A percentile compares a stretch with the other conserved stretches of the same genome.
Conservation (phyloP, 2,329 filamentous ascomycete genomes). For the Venturia aucupariae region DNA sequence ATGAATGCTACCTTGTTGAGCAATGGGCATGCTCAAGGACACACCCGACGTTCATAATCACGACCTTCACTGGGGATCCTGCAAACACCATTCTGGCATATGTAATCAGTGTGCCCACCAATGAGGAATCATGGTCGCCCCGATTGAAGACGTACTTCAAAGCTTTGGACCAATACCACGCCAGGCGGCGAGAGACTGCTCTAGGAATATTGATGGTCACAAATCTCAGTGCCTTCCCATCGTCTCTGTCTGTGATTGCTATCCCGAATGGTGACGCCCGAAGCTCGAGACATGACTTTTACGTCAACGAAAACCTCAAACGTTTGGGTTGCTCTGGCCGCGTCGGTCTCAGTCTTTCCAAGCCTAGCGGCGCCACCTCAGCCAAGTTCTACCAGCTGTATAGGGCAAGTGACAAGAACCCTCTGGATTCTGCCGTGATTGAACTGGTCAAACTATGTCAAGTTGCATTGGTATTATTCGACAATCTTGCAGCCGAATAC, state of each 20-base stretch:
- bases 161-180: slow-evolving; percentile 76
- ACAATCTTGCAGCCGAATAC: slow-evolving; percentile 77
- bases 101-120: slow-evolving; percentile 70
- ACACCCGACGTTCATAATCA: slow-evolving; percentile 84
- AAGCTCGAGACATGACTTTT: slow-evolving; percentile 72
- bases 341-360: slow-evolving; percentile 70
- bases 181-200: slow-evolving; percentile 69
- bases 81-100: slow-evolving; percentile 70
- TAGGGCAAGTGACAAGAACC: slow-evolving; percentile 72
- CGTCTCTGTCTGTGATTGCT: slow-evolving; percentile 80
- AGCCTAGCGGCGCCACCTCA: slow-evolving; percentile 70
- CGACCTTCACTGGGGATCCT: slow-evolving; percentile 82
- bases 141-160: slow-evolving; percentile 76
- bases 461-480: slow-evolving; percentile 77
- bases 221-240: slow-evolving; percentile 85
- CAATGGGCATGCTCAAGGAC: slow-evolving; percentile 93
- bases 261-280: slow-evolving; percentile 80
- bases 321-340: slow-evolving; percentile 84
- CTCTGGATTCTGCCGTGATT: slow-evolving; percentile 67
- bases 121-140: slow-evolving; percentile 71
- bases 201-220: slow-evolving; percentile 87
- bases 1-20: slow-evolving; percentile 89
- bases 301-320: slow-evolving; percentile 92
- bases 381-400: slow-evolving; percentile 91
- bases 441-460: slow-evolving; percentile 91